phyloP scores from a whole-genome alignment of 2,329 filamentous ascomycete genomes.

The Trichoderma aggressivum region DNA sequence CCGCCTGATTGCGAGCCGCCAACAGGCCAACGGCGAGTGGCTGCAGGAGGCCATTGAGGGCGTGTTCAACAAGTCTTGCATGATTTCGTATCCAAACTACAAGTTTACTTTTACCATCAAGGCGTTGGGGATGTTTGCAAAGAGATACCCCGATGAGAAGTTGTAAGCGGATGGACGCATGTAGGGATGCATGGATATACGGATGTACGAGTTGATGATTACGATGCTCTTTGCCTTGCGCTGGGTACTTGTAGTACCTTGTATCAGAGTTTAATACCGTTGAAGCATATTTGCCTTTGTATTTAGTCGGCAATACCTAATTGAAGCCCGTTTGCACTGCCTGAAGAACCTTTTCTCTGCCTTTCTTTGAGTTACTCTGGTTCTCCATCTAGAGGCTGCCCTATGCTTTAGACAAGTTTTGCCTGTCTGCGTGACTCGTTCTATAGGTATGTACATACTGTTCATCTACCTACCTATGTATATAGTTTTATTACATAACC shows the following conservation, averaged over 20 bases:
- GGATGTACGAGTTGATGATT: neutral
- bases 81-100: constrained; percentile 99
- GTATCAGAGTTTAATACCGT: neutral
- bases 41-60: constrained; percentile 93
- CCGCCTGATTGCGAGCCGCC: constrained; percentile 76
- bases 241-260: neutral
- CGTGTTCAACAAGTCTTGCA: constrained; percentile 98
- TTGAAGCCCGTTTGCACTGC: neutral
- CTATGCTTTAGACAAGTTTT: neutral
- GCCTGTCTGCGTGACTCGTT: neutral
- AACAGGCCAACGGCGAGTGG: constrained; percentile 91
- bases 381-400: neutral
- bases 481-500: neutral
- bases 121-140: constrained; percentile 84
- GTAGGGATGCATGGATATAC: neutral
- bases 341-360: neutral
- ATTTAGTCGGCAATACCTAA: neutral
- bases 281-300: neutral
- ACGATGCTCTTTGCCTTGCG: neutral
- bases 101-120: constrained; percentile 96
- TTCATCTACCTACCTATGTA: too few species aligned
- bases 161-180: constrained; percentile 32
- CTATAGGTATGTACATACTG: neutral
- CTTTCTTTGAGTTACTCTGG: neutral
- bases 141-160: constrained; percentile 63